These are phyloP conservation scores for Haematococcus lacustris DNA, from an alignment of 139 green algal species.

Conservation along the genomic window DNA sequence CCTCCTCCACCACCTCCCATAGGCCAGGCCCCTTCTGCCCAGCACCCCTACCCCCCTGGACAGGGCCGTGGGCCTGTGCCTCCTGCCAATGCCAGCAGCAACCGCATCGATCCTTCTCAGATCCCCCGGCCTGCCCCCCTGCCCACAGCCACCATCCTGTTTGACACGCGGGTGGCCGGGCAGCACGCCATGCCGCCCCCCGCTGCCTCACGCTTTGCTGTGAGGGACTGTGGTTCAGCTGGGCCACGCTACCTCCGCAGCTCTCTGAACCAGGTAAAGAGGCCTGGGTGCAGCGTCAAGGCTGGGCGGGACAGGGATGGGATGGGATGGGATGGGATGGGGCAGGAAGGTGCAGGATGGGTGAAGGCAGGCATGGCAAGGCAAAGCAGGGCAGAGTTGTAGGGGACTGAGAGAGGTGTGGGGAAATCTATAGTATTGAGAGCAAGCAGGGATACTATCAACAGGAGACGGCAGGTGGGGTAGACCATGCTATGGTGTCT, in stretches of 20 bases:
- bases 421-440: background rate
- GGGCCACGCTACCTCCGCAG: conserved; percentile 73
- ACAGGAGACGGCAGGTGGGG: background rate
- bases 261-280: conserved; percentile 58
- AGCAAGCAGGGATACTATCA: background rate
- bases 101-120: conserved; percentile 73
- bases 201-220: conserved; percentile 29
- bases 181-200: conserved; percentile 34
- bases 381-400: background rate
- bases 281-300: background rate
- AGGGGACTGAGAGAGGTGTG: background rate
- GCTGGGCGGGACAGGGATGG: background rate
- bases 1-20: no score
- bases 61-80: background rate
- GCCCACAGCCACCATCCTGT: conserved; percentile 27
- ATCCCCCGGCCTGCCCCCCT: conserved; percentile 62
- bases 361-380: background rate
- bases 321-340: background rate
- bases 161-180: conserved; percentile 55
- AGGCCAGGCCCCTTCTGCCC: background rate
- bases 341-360: background rate
- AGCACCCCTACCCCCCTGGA: background rate
- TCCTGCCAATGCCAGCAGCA: background rate
- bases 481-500: background rate
- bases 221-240: conserved; percentile 65